Base-by-base conservation (phyloP, 164 flowering plant species). In the Stephania yunnanensis region DNA sequence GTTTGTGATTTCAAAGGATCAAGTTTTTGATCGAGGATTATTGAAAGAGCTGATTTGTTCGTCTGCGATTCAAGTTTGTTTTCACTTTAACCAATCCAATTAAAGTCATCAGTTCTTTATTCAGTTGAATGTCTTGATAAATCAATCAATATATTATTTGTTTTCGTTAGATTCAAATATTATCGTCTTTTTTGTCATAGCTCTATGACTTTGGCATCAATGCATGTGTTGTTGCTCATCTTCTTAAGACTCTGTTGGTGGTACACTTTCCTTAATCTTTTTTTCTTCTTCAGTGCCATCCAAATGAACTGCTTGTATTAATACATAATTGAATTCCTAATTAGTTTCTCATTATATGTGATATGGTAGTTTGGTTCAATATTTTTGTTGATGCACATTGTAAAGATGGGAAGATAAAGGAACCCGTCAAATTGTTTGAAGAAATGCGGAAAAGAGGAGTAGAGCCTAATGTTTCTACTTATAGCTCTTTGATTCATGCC, bases 221-320 rank as follows among this genome's bases (percentile, higher is more conserved):
- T 78, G 44, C 74, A 17, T 17, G 71, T 53, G 12, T 70, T 71
- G 45, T 53, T 73, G 78, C 58, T 76, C 87, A 81, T 84, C 77
- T 86, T 88, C 85, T 84, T 86, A 0, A 87, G 77, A 77, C 63
- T 87, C 63, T 91, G 95, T 53, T 89, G 89, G 20, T 87, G 88
- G 78, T 87, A 89, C 9, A 91, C 86, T 80, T 87, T 88, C 79
- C 91, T 85, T 45, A 92, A 70, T 73, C 97, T 87, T 82, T 91
- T 94, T 81, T 92, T 95, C 80, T 84, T 91, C 85, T 85, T 92
- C 77, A 92, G 75, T 69, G 95, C 97, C 25, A 65, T 91, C 95
- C 85, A 89, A 90, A 72, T 92, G 93, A 55, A 95, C 97, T 92
- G 89, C 75, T 61, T 61, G 5, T 61, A 15, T 10, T 17, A 30